Evolutionary conservation across 163 green algal genomes (phyloP).

Genomic region (Scenedesmus sp.): DNA sequence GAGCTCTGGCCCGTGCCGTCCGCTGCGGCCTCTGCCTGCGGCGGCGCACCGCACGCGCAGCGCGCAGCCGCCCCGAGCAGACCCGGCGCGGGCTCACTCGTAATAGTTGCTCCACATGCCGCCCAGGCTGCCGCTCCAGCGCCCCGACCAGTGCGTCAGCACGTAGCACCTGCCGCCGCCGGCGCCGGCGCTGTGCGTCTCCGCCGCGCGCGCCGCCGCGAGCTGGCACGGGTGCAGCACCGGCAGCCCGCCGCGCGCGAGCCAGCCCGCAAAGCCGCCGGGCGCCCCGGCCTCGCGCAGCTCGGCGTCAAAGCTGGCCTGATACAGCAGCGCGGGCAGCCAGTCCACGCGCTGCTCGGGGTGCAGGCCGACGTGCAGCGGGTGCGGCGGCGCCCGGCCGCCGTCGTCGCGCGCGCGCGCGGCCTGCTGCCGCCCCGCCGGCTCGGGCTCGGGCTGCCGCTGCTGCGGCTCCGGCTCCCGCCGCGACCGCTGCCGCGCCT

Average conservation of each 20-base stretch:
- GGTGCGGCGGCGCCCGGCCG: background rate
- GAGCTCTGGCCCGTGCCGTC: no score
- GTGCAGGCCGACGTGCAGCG: background rate
- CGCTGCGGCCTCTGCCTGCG: no score
- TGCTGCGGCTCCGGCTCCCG: slow-evolving; percentile 3
- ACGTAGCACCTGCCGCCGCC: slow-evolving; percentile 9
- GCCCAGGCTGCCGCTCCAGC: slow-evolving; percentile 7
- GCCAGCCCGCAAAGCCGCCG: background rate
- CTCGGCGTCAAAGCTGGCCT: slow-evolving; percentile 3
- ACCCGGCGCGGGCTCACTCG: no score
- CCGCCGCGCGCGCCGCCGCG: background rate
- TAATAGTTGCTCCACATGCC: slow-evolving; percentile 43
- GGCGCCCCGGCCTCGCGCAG: slow-evolving; percentile 1
- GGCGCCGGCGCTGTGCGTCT: background rate
- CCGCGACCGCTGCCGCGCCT: background rate
- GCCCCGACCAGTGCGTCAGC: slow-evolving; percentile 2
- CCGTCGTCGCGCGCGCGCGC: background rate
- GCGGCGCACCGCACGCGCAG: no score
- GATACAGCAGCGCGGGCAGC: slow-evolving; percentile 20
- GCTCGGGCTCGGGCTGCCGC: background rate
- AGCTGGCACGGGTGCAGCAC: slow-evolving; percentile 19
- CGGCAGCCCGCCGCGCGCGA: background rate
- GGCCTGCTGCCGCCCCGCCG: slow-evolving; percentile 11
- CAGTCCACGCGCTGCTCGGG: slow-evolving; percentile 1
- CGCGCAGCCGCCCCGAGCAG: no score